Conservation (phyloP, 495 filamentous ascomycete genomes). For the Trichoderma orchidacearum region DNA sequence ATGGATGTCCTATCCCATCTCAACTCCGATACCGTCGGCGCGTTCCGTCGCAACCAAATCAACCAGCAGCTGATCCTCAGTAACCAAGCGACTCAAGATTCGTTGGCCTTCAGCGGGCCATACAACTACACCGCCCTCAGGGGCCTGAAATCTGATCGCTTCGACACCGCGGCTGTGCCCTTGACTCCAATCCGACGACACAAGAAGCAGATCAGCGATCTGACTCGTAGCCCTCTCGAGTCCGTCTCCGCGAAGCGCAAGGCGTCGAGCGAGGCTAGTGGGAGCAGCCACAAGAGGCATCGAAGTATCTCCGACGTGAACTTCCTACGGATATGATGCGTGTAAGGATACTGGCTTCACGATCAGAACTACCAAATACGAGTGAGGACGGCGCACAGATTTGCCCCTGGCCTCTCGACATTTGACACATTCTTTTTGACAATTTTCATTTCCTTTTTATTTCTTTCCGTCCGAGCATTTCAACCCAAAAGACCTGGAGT, state of each 20-base stretch:
- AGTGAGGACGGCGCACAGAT: slow-evolving; percentile 1
- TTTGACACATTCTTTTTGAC: not conserved
- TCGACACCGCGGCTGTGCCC: slow-evolving; percentile 38
- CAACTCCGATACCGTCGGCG: slow-evolving; percentile 52
- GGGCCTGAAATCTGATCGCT: slow-evolving; percentile 40
- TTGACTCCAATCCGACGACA: slow-evolving; percentile 39
- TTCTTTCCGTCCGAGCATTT: not conserved
- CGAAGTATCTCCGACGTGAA: slow-evolving; percentile 32
- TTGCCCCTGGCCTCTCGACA: not conserved
- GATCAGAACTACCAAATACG: not conserved
- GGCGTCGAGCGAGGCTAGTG: slow-evolving; percentile 19
- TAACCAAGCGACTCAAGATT: slow-evolving; percentile 38
- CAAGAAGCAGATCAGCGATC: slow-evolving; percentile 22
- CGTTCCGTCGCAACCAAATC: slow-evolving; percentile 67
- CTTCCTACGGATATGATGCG: slow-evolving; percentile 8
- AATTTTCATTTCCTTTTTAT: not conserved
- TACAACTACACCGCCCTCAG: slow-evolving; percentile 32
- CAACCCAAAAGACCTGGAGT: not conserved
- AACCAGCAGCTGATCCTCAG: slow-evolving; percentile 55
- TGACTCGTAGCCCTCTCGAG: slow-evolving; percentile 25
- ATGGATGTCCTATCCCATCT: slow-evolving; percentile 12
- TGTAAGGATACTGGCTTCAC: too few relatives aligned
- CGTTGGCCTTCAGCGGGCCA: slow-evolving; percentile 38
- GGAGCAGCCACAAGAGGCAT: slow-evolving; percentile 31
- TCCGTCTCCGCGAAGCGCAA: slow-evolving; percentile 33